A percentile compares a stretch with the other conserved stretches of the same genome.
Conservation (phyloP, 352 stramenopile species). For the Phytophthora quininea region DNA sequence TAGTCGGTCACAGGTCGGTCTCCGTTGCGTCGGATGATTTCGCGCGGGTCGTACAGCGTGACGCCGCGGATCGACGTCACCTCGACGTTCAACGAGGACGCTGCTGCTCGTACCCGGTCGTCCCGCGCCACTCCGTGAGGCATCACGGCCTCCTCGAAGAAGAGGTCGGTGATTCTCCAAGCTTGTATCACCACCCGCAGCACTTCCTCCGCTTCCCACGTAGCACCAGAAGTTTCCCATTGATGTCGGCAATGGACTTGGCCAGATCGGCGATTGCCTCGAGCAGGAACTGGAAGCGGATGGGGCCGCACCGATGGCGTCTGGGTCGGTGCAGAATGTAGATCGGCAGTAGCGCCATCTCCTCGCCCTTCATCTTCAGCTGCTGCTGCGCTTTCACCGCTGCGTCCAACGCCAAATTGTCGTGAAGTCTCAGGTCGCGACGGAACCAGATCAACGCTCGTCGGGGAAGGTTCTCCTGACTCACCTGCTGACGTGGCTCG, state of each 20-base stretch:
- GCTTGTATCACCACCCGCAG: slow-evolving; percentile 52
- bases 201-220: slow-evolving; percentile 66
- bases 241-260: slow-evolving; percentile 29
- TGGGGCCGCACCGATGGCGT: slow-evolving; percentile 66
- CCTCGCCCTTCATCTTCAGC: slow-evolving; percentile 11
- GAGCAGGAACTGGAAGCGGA: slow-evolving; percentile 92
- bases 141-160: slow-evolving; percentile 69
- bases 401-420: slow-evolving; percentile 93
- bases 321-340: slow-evolving; percentile 88
- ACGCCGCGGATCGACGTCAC: slow-evolving; percentile 45
- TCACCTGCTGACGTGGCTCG: too few species aligned
- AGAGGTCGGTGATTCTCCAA: slow-evolving; percentile 73
- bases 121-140: slow-evolving; percentile 55
- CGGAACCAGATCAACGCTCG: slow-evolving; percentile 91
- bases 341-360: slow-evolving; percentile 62
- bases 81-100: slow-evolving; percentile 34
- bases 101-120: slow-evolving; percentile 46
- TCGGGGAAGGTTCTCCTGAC: slow-evolving; percentile 3
- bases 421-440: slow-evolving; percentile 94
- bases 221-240: slow-evolving; percentile 59
- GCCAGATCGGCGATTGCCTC: slow-evolving; percentile 89
- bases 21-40: slow-evolving; percentile 55
- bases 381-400: slow-evolving; percentile 46
- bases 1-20: slow-evolving; percentile 54
- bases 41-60: slow-evolving; percentile 67